These are phyloP conservation scores for Viridothelium virens DNA, from an alignment of 495 filamentous ascomycete species.

Conservation along the genomic window DNA sequence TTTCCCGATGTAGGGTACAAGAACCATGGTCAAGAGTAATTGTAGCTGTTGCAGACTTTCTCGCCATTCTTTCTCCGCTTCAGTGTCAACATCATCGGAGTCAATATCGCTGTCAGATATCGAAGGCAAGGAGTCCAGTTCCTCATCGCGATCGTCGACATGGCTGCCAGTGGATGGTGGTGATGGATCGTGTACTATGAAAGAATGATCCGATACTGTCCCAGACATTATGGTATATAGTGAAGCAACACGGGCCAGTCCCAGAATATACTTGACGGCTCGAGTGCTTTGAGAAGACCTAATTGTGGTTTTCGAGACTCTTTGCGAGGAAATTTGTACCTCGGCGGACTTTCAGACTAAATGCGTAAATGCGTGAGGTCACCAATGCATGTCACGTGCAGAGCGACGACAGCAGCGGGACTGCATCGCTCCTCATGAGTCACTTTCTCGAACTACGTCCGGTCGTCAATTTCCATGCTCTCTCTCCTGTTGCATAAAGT, in stretches of 20 bases:
- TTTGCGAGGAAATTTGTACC: neutral
- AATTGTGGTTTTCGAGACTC: neutral
- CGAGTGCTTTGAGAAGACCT: too few species aligned
- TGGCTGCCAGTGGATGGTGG: constrained; percentile 8
- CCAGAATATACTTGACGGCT: too few species aligned
- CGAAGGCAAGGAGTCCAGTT: constrained; percentile 73
- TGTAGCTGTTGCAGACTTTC: constrained; percentile 88
- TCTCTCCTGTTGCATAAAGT: neutral
- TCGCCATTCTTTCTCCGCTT: constrained; percentile 87
- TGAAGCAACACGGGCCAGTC: too few species aligned
- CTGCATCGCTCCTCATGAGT: neutral
- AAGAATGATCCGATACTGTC: neutral
- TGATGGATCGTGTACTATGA: constrained; percentile 8
- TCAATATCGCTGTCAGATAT: constrained; percentile 55
- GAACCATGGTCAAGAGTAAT: constrained; percentile 82
- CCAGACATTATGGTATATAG: neutral
- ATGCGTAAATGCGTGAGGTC: constrained; percentile 19
- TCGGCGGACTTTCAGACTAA: neutral
- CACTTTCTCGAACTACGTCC: neutral
- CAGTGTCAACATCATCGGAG: constrained; percentile 38
- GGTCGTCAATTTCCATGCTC: neutral
- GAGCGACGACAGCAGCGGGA: neutral
- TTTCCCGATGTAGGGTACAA: constrained; percentile 88
- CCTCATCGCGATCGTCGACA: constrained; percentile 44
- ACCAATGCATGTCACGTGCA: constrained; percentile 15